Evolutionary conservation across 1,284 basidiomycete genomes (phyloP).

Genomic region (Moesziomyces antarcticus): DNA sequence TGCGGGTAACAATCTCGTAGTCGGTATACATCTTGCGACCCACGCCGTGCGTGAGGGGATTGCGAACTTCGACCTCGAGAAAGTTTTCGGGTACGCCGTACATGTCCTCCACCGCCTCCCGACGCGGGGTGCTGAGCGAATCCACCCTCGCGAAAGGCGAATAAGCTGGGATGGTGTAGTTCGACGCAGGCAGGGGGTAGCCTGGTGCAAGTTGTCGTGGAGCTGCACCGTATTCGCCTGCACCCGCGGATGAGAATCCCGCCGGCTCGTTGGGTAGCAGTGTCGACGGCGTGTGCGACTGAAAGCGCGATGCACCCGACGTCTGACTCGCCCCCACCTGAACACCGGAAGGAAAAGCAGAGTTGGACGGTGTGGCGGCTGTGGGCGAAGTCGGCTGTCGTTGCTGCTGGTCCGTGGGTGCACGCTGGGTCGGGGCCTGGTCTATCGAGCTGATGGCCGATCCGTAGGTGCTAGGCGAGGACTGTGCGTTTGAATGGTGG

Average conservation of each 20-base stretch:
- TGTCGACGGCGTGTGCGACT: conserved; percentile 49
- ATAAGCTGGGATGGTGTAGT: conserved; percentile 55
- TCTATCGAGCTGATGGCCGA: conserved; percentile 31
- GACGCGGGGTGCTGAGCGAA: conserved; percentile 43
- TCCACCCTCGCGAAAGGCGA: conserved; percentile 66
- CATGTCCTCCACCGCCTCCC: conserved; percentile 83
- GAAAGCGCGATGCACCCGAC: conserved; percentile 30
- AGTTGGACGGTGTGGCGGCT: not conserved
- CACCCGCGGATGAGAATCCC: conserved; percentile 11
- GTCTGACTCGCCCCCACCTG: conserved; percentile 3
- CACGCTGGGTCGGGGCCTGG: conserved; percentile 1
- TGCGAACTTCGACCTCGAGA: conserved; percentile 96
- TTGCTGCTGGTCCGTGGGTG: conserved; percentile 6
- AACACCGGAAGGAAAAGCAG: conserved; percentile 38
- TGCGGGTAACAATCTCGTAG: conserved; percentile 98
- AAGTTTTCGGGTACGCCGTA: conserved; percentile 90
- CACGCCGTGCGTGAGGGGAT: conserved; percentile 88
- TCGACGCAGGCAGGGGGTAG: conserved; percentile 51
- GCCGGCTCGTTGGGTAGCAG: conserved; percentile 41
- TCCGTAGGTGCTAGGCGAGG: conserved; percentile 27
- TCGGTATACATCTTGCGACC: conserved; percentile 96
- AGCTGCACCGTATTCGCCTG: conserved; percentile 9
- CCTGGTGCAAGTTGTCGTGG: conserved; percentile 47
- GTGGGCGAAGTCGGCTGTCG: conserved; percentile 3
- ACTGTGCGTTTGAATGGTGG: conserved; percentile 23